These are phyloP conservation scores for Polysphondylium violaceum DNA, from an alignment of 78 protist species.

Conservation along the genomic window DNA sequence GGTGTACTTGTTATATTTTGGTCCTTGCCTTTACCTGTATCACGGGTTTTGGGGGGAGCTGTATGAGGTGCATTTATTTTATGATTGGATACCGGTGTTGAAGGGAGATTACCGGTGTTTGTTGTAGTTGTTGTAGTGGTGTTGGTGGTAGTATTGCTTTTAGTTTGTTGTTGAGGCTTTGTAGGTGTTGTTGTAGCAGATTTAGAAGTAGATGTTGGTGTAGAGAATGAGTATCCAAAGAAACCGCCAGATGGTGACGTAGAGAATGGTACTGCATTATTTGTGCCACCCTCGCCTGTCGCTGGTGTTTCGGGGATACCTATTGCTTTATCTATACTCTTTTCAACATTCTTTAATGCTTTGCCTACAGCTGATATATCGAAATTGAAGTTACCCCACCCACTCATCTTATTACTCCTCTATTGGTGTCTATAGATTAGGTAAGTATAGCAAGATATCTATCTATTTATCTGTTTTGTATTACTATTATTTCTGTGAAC, in stretches of 20 bases:
- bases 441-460: too few relatives aligned
- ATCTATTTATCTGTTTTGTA: too few relatives aligned
- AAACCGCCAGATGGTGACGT: slow-evolving; percentile 5
- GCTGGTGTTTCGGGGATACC: slow-evolving; percentile 61
- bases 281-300: neutral
- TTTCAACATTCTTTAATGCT: slow-evolving; percentile 67
- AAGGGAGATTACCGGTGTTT: neutral
- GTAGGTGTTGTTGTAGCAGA: neutral
- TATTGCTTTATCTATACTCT: slow-evolving; percentile 32
- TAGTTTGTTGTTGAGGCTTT: neutral
- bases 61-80: neutral
- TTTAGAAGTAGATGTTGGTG: slow-evolving; percentile 17
- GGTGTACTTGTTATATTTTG: neutral
- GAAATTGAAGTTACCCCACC: slow-evolving; percentile 43
- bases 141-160: neutral
- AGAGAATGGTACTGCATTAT: neutral
- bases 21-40: neutral
- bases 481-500: too few relatives aligned
- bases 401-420: slow-evolving; percentile 33
- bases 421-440: too few relatives aligned
- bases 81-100: neutral
- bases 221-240: slow-evolving; percentile 50
- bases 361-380: slow-evolving; percentile 61
- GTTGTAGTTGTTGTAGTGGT: neutral
- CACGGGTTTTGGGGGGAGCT: too few relatives aligned